Conservation (phyloP, 208 protist species). For the Wallacemonas rigidus region DNA sequence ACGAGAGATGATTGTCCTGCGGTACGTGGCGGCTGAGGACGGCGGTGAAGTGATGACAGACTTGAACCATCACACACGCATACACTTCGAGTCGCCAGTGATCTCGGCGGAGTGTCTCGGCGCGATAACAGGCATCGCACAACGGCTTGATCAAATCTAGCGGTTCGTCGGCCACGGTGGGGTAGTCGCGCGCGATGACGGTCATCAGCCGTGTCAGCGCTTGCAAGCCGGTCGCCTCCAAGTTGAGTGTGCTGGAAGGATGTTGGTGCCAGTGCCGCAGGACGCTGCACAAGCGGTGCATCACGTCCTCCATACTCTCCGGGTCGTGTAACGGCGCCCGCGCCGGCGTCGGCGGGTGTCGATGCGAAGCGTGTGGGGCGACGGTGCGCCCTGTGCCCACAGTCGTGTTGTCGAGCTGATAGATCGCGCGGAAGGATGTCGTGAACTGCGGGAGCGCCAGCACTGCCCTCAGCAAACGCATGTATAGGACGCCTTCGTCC, state of each 20-base stretch:
- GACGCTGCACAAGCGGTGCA: constrained; percentile 28
- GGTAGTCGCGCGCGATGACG: constrained; percentile 47
- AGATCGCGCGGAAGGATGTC: constrained; percentile 4
- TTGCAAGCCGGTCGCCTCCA: constrained; percentile 58
- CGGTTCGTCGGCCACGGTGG: constrained; percentile 25
- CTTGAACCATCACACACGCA: constrained; percentile 45
- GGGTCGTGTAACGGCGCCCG: constrained; percentile 1
- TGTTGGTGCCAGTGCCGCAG: constrained; percentile 41
- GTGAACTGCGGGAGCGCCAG: constrained; percentile 3
- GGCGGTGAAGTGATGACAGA: constrained; percentile 39
- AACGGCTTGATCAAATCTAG: constrained; percentile 53
- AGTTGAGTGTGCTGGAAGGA: constrained; percentile 42
- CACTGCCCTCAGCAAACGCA: background rate
- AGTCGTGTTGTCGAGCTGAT: background rate
- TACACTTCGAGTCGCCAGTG: constrained; percentile 72
- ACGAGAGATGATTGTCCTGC: constrained; percentile 23
- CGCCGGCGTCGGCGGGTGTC: background rate
- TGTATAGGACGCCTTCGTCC: constrained; percentile 1
- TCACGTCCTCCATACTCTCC: constrained; percentile 18
- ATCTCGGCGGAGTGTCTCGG: constrained; percentile 48
- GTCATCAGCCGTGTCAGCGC: constrained; percentile 43
- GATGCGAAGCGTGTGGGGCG: too few relatives aligned
- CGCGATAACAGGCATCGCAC: constrained; percentile 54
- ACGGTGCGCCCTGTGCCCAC: too few relatives aligned
- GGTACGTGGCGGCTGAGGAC: constrained; percentile 46